Evolutionary conservation across 148 eudicot species (phyloP).

Genomic region (Rhododendron williamsianum): DNA sequence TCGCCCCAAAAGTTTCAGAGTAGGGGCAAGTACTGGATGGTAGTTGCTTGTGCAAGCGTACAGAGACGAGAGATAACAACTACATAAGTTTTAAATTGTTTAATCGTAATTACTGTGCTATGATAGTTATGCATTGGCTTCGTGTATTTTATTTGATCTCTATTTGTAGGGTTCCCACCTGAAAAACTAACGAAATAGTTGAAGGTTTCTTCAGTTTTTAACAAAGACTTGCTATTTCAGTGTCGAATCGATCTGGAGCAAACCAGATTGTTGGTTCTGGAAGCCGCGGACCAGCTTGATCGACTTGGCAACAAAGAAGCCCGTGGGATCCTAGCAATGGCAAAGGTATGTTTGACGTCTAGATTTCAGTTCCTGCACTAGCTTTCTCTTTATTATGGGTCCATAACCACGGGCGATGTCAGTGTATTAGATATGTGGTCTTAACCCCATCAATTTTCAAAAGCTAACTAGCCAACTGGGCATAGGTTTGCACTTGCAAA

Average conservation of each 20-base stretch:
- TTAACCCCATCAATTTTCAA: background rate
- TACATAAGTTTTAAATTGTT: no score
- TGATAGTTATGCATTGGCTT: no score
- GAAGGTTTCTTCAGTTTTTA: background rate
- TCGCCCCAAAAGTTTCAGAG: no score
- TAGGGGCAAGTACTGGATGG: no score
- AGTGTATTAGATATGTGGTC: background rate
- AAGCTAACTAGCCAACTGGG: background rate
- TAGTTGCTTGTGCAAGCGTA: no score
- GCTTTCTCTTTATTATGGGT: background rate
- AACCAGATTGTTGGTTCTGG: slow-evolving; percentile 79
- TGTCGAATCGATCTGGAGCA: slow-evolving; percentile 86
- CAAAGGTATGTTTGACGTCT: slow-evolving; percentile 51
- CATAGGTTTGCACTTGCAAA: no score
- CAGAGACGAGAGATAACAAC: no score
- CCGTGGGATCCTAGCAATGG: slow-evolving; percentile 90
- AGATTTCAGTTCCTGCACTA: background rate
- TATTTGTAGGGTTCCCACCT: no score
- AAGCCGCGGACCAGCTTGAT: slow-evolving; percentile 97
- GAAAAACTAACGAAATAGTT: background rate
- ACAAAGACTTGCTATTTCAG: slow-evolving; percentile 27
- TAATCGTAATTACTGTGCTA: no score
- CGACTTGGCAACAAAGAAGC: slow-evolving; percentile 89
- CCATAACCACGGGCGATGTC: background rate
- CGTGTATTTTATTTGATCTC: no score